Evolutionary conservation across 345 rosid genomes (phyloP), one percentile per base, ranked within the genome.

Genomic region (Raphanus sativus): DNA sequence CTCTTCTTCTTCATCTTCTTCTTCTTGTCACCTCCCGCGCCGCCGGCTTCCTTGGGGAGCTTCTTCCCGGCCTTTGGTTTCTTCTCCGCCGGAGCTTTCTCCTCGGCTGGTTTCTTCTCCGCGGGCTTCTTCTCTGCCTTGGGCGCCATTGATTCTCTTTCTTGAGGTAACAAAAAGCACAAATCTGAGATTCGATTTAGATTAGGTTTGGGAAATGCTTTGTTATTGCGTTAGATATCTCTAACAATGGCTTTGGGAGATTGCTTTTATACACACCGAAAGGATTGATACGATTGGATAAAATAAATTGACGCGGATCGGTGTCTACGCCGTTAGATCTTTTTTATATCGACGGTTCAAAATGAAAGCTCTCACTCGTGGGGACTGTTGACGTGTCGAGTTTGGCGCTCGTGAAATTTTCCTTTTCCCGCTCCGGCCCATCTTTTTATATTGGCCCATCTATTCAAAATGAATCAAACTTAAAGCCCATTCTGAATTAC

Each of bases 41-140:
- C 86, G 3, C 85, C 90, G 55, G 55, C 0, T 6, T 92, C 97
- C 74, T 92, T 92, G 0, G 96, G 92, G 2, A 92, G 86, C 59
- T 89, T 89, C 86, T 92, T 92, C 1, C 96, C 93, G 65, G 97
- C 97, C 81, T 90, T 90, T 4, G 93, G 97, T 75, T 86, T 90
- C 85, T 90, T 90, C 88, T 90, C 97, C 0, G 93, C 95, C 15
- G 90, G 93, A 0, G 91, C 85, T 64, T 91, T 91, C 83, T 88
- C 92, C 83, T 86, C 92, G 0, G n/a, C 15, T 0, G 52, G 15
- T 48, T 48, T 48, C 87, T 91, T 80, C 84, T 84, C 87, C 0
- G 84, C 93, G 0, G 94, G 97, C 69, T 90, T 91, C 88, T 91
- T 84, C 80, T 84, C 87, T n/a, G 82, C 92, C 26, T 82, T 84